phyloP scores from a whole-genome alignment of 202 grass and related monocot genomes.

The Digitaria exilis region DNA sequence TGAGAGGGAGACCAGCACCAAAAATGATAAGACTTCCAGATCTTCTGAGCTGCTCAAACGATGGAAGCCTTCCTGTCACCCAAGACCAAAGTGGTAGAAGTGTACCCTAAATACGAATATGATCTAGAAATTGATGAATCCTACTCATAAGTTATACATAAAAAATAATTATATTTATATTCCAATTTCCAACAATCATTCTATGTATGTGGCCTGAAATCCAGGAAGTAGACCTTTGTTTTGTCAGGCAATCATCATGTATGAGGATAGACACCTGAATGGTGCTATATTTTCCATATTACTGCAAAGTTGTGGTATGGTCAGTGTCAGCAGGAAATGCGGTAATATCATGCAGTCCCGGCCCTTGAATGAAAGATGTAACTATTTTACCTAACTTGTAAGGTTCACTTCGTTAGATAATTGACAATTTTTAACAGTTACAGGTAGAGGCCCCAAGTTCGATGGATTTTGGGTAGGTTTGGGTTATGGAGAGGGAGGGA shows the following conservation, averaged over 20 bases:
- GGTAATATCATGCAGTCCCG: not conserved
- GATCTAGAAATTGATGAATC: conserved; percentile 4
- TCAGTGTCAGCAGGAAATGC: not conserved
- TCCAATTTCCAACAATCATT: conserved; percentile 2
- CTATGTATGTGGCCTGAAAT: not conserved
- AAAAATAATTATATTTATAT: conserved; percentile 14
- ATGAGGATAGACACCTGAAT: not conserved
- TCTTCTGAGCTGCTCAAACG: conserved; percentile 65
- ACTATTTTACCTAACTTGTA: not conserved
- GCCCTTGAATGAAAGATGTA: not conserved
- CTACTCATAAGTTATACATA: conserved; percentile 6
- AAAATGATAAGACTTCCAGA: conserved; percentile 67
- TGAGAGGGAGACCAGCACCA: conserved; percentile 57
- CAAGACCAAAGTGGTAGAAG: conserved; percentile 43
- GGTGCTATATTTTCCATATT: conserved; percentile 12
- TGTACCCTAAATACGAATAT: not conserved
- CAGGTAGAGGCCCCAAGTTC: not conserved
- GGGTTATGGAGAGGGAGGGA: not conserved
- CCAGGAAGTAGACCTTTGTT: not conserved
- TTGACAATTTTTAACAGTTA: not conserved
- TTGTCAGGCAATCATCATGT: not conserved
- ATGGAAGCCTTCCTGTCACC: conserved; percentile 51
- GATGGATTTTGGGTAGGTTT: no score
- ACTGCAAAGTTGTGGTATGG: not conserved
- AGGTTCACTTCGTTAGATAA: not conserved